Conservation (phyloP, 2,329 filamentous ascomycete genomes). For the Chaetoscypha palmicola region DNA sequence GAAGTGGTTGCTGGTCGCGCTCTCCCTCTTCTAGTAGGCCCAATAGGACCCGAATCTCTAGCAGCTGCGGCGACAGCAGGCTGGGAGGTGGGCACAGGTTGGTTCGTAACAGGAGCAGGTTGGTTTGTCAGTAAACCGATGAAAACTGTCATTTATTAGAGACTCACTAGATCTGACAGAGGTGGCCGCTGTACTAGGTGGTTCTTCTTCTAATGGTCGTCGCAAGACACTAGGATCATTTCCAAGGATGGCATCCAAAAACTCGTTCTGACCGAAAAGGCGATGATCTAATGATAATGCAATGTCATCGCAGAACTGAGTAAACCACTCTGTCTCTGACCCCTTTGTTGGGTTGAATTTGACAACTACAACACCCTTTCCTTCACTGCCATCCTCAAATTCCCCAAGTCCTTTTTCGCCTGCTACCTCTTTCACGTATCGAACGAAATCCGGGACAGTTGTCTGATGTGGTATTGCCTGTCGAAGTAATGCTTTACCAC, state of each 20-base stretch:
- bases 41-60: constrained; percentile 14
- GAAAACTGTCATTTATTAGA: not conserved
- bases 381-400: constrained; percentile 56
- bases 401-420: constrained; percentile 65
- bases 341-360: constrained; percentile 57
- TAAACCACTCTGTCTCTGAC: constrained; percentile 56
- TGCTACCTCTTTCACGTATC: constrained; percentile 66
- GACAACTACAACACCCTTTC: constrained; percentile 71
- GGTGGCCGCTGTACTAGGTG: constrained; percentile 27
- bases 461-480: constrained; percentile 57
- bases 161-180: constrained; percentile 24
- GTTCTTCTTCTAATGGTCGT: constrained; percentile 53
- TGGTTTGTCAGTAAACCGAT: not conserved
- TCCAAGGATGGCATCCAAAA: constrained; percentile 81
- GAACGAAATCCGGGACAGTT: constrained; percentile 66
- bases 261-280: constrained; percentile 82
- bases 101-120: not conserved
- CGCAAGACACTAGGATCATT: constrained; percentile 69
- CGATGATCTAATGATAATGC: constrained; percentile 70
- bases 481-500: constrained; percentile 72
- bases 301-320: constrained; percentile 60
- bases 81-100: constrained; percentile 8
- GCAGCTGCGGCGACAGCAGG: not conserved
- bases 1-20: constrained; percentile 39
- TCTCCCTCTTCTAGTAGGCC: constrained; percentile 26